Conservation (phyloP, 2,329 filamentous ascomycete genomes). For the Alternaria sp. region DNA sequence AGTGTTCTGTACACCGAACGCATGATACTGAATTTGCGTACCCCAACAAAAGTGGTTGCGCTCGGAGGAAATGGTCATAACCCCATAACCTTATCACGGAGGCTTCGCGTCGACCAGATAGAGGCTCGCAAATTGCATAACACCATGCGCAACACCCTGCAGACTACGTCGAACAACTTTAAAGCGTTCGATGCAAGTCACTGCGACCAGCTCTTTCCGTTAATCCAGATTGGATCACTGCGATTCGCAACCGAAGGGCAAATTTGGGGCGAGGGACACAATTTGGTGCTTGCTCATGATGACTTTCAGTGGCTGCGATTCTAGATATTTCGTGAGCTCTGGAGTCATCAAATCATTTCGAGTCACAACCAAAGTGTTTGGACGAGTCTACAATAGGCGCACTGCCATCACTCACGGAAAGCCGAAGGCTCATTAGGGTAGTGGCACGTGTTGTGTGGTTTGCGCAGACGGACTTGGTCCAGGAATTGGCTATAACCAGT, state of each 20-base stretch:
- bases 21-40: conserved; percentile 41
- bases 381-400: neutral
- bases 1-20: conserved; percentile 36
- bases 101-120: conserved; percentile 28
- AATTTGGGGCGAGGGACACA: conserved; percentile 41
- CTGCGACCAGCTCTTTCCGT: conserved; percentile 34
- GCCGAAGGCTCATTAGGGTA: neutral
- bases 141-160: conserved; percentile 39
- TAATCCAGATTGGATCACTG: conserved; percentile 40
- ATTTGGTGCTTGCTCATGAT: conserved; percentile 39
- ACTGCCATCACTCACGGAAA: neutral
- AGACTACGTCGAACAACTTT: conserved; percentile 38
- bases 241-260: conserved; percentile 37
- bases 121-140: conserved; percentile 31
- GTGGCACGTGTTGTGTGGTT: neutral
- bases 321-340: conserved; percentile 10
- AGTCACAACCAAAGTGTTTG: neutral
- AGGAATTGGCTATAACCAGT: neutral
- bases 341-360: neutral
- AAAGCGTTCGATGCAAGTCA: conserved; percentile 34
- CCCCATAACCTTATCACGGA: conserved; percentile 22
- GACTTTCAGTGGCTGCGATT: conserved; percentile 44
- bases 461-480: neutral
- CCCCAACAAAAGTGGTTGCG: conserved; percentile 32
- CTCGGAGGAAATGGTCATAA: conserved; percentile 21